phyloP scores from a whole-genome alignment of 1,284 basidiomycete species.

The Erythrobasidium hasegawianum region DNA sequence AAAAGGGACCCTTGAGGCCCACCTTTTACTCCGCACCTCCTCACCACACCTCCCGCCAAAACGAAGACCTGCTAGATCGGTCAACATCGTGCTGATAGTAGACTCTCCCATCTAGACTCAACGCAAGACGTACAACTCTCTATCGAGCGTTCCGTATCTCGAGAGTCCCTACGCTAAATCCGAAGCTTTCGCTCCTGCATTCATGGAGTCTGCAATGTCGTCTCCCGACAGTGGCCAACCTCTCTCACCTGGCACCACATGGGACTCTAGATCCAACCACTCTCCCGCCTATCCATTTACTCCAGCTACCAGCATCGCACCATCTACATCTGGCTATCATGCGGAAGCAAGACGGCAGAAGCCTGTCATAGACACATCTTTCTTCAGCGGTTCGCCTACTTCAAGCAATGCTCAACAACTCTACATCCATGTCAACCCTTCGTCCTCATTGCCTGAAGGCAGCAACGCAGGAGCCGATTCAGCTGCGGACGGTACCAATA shows the following conservation, averaged over 20 bases:
- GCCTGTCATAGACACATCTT: slow-evolving; percentile 12
- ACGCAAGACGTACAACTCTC: no score
- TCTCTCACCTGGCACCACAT: neutral
- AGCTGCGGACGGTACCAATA: neutral
- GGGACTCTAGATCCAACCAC: neutral
- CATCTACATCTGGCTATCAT: neutral
- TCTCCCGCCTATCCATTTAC: neutral
- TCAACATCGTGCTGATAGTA: no score
- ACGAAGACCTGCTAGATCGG: no score
- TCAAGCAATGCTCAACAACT: slow-evolving; percentile 21
- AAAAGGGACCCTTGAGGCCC: no score
- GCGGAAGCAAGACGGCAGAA: neutral
- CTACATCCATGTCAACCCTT: slow-evolving; percentile 27
- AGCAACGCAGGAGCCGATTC: no score
- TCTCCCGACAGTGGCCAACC: neutral
- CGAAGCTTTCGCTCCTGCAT: neutral
- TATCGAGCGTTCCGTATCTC: no score
- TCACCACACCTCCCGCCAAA: no score
- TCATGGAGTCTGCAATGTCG: neutral
- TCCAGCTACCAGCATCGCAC: neutral
- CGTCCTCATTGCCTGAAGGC: neutral
- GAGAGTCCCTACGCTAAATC: no score
- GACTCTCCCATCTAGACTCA: no score
- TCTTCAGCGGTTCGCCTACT: slow-evolving; percentile 23
- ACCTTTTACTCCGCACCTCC: no score